Evolutionary conservation across 2,329 filamentous ascomycete genomes (phyloP), one percentile per base, ranked within the genome.

Genomic region (Aspergillus jensenii): DNA sequence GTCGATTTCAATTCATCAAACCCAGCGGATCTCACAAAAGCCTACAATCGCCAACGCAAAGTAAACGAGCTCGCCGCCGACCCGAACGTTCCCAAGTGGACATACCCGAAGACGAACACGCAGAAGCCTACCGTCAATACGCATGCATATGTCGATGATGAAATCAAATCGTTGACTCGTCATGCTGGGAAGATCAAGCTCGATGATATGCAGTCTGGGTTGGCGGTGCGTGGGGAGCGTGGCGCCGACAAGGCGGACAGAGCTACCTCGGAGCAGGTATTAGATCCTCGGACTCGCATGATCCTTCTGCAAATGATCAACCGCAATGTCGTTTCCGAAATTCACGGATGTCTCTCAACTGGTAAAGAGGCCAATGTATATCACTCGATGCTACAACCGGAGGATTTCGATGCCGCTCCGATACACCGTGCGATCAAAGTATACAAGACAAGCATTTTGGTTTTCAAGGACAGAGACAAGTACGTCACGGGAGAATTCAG

Each of bases 351-450:
- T 71, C 84, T 99, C 66, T 96, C 91, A 60, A 99, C 95, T 0
- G 95, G 95, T 56, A 99, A 99, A 74, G 95, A 99, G 76, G 95
- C 95, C 59, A 99, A 99, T 73, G 95, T 99, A 25, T 99, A 99
- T 77, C 91, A 96, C 62, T 92, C 93, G 17, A 83, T 96, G 11
- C 84, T 87, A 3, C 79, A 85, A 1, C 79, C 82, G 2, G 75
- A 79, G 5, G 77, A 83, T 21, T 41, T 56, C 7, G 80, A 80
- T 40, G 74, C 76, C 17, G 67, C 72, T 2, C 77, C 82, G 19
- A 78, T 87, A 0, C 91, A 96, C 69, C 86, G 91, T 49, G 95
- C 95, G 12, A 92, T 98, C 81, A 99, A 99, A 79, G 91, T 99
- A 51, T 99, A 99, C 85, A 99, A 99, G 83, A 99, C 95, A 7